These are phyloP conservation scores for Cyclotella cryptica DNA, from an alignment of 108 stramenopile genomes.

Conservation along the genomic window DNA sequence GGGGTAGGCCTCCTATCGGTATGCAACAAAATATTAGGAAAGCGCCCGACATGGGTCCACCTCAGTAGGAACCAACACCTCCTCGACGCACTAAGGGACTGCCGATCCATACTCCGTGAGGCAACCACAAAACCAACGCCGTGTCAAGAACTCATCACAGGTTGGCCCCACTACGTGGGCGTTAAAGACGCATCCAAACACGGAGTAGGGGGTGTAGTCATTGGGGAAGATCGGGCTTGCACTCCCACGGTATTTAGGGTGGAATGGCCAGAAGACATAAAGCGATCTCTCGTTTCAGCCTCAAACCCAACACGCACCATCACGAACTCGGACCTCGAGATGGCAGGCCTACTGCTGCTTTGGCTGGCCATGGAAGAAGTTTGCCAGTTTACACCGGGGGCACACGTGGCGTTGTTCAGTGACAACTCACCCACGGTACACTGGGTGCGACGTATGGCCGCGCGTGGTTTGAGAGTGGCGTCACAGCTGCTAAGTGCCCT, in stretches of 20 bases:
- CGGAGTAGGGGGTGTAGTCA: conserved; percentile 14
- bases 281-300: background rate
- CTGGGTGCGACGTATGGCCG: too few species aligned
- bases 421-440: too few species aligned
- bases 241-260: background rate
- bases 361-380: conserved; percentile 27
- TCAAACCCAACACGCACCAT: too few species aligned
- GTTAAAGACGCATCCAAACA: too few species aligned
- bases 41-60: background rate
- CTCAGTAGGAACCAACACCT: background rate
- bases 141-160: conserved; percentile 1
- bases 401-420: too few species aligned
- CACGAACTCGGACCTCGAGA: too few species aligned
- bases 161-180: background rate
- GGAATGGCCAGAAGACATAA: background rate
- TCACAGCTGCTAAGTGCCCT: background rate
- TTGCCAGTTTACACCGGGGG: background rate
- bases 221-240: background rate
- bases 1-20: background rate
- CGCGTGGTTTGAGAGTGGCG: background rate
- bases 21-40: background rate
- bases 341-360: too few species aligned
- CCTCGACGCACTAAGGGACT: background rate
- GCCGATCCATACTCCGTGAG: background rate
- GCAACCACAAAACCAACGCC: background rate